Evolutionary conservation across 1,139 yeast species (phyloP), one percentile per base, ranked within the genome.

Genomic region (Kodamaea derodonti): DNA sequence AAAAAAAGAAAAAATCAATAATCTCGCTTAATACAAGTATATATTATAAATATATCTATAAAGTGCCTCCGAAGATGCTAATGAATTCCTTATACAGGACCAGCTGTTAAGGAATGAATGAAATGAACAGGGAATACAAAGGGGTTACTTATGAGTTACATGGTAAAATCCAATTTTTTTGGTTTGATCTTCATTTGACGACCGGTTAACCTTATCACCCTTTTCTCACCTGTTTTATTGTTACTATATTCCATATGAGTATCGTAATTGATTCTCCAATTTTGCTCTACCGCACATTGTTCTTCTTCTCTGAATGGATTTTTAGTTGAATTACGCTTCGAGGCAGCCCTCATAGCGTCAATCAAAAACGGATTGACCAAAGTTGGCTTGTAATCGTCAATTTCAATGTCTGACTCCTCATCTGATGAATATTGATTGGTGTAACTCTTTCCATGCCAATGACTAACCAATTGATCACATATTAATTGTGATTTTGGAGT

Each of bases 211-310:
- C 58, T 53, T 18, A 65, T 60, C 20, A 65, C 47, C 37, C 57
- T 55, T 27, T 54, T 51, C 33, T 63, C 62, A 2, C 75, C 74
- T 3, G 73, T 68, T 35, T 53, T 60, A 34, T 61, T 51, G 42
- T 67, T 61, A 13, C 66, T 46, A 33, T 56, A 53, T 42, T 68
- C 74, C 51, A 61, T 58, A 43, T 68, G 72, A 2, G 72, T 66
- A 15, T 54, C 52, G 39, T 60, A 62, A 43, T 66, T 57, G 11
- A 64, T 39, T 14, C 39, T 24, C 8, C 29, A 32, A 23, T 39
- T 35, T 9, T 13, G n/a, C 12, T 32, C 27, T 4, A 9, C n/a
- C n/a, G n/a, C n/a, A n/a, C n/a, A n/a, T 10, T 12, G 7, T 22
- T 27, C 14, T 10, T 30, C 24, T 26, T 25, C 27, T 25, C 24